Evolutionary conservation across 2,329 filamentous ascomycete species (phyloP).

Genomic region (Colletotrichum sp.): DNA sequence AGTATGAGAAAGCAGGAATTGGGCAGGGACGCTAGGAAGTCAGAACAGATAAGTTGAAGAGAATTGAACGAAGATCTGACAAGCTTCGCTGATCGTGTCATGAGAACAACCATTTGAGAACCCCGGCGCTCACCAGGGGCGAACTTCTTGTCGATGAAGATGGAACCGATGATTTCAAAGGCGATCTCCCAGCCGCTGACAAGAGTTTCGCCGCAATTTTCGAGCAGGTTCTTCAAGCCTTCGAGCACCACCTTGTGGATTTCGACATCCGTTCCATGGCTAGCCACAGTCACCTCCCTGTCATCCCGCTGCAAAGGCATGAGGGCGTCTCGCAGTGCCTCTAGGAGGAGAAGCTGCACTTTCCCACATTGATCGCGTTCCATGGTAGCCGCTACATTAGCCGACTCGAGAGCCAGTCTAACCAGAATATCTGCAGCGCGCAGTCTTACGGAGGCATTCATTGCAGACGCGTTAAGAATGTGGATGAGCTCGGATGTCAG

Average conservation of each 20-base stretch:
- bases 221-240: slow-evolving; percentile 80
- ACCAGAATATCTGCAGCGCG: slow-evolving; percentile 71
- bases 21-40: slow-evolving; percentile 80
- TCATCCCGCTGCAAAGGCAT: slow-evolving; percentile 59
- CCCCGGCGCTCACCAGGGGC: slow-evolving; percentile 37
- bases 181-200: slow-evolving; percentile 84
- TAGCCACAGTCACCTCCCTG: slow-evolving; percentile 58
- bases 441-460: slow-evolving; percentile 57
- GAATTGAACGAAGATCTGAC: slow-evolving; percentile 89
- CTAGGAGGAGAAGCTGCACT: slow-evolving; percentile 76
- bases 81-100: slow-evolving; percentile 71
- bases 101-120: slow-evolving; percentile 38
- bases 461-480: slow-evolving; percentile 51
- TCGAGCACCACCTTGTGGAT: slow-evolving; percentile 83
- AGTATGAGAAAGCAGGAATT: slow-evolving; percentile 76
- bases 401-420: slow-evolving; percentile 61
- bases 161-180: slow-evolving; percentile 83
- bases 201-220: slow-evolving; percentile 86
- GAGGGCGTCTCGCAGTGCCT: slow-evolving; percentile 68
- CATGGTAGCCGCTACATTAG: slow-evolving; percentile 58
- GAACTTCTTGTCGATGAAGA: slow-evolving; percentile 63
- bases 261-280: slow-evolving; percentile 71
- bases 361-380: slow-evolving; percentile 55
- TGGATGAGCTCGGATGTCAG: slow-evolving; percentile 62
- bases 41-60: slow-evolving; percentile 90